Evolutionary conservation across 306 rosid species (phyloP), one percentile per base, ranked within the genome.

Genomic region (Begonia masoniana): DNA sequence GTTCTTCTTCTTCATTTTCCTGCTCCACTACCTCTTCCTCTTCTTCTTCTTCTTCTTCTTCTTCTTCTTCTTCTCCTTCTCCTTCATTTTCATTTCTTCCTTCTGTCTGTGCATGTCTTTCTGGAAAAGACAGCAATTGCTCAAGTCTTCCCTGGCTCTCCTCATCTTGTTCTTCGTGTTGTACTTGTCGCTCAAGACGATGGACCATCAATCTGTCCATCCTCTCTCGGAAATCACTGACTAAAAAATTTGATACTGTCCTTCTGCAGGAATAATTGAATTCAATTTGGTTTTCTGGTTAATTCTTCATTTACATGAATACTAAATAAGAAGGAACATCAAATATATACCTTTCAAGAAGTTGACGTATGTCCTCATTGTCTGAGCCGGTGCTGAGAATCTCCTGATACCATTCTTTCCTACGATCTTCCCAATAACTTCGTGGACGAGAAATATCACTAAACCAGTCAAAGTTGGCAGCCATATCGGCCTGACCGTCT

Each of bases 381-480:
- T 62, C 74, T 10, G 95, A 84, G 42, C 61, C 54, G 47, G 72
- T 66, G 60, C 67, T 66, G 10, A 75, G 96, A 82, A 91, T 80
- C 82, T 91, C 81, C 54, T 41, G 74, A 62, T 91, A 91, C 94
- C 99, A 84, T 43, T 68, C 72, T 78, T 83, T 68, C 73, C 99
- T 75, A 9, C 67, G 74, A 48, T 69, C 78, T 75, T 91, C 99
- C 99, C 99, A 91, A 17, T 78, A 81, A 64, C 96, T 83, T 36
- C 79, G 74, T 7, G 99, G 99, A 12, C 94, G 80, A 56, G 96
- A 81, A 64, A 91, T 91, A 50, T 72, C 75, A 21, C 71, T 62
- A 54, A 81, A 78, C 96, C 99, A 91, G 41, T 86, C 88, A 45
- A 67, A 70, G 64, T 59, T 73, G 52, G 56, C 52, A 51, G 68